Evolutionary conservation across 2,329 filamentous ascomycete species (phyloP).

Genomic region (Raffaelea arxii): DNA sequence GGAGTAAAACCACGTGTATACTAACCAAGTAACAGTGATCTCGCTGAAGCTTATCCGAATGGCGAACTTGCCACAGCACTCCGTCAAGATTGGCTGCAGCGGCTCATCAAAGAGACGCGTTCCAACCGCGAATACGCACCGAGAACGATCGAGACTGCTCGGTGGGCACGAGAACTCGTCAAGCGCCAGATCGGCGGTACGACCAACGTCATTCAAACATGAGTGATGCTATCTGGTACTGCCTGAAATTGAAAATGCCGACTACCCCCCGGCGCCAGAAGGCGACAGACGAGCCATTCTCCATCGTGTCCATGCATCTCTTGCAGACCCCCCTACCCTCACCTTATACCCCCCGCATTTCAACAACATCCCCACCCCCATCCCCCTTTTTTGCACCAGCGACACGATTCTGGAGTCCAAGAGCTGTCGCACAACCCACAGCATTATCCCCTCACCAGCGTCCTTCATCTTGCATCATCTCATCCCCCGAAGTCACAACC

Average conservation of each 20-base stretch:
- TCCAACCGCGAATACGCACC: slow-evolving; percentile 76
- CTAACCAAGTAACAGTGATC: slow-evolving; percentile 50
- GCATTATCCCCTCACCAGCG: neutral
- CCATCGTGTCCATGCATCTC: no score
- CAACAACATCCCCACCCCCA: neutral
- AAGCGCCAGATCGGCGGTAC: slow-evolving; percentile 69
- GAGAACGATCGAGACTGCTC: slow-evolving; percentile 86
- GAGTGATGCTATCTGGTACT: slow-evolving; percentile 17
- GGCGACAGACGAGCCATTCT: slow-evolving; percentile 3
- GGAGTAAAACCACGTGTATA: slow-evolving; percentile 3
- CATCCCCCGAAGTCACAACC: neutral
- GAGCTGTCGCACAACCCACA: neutral
- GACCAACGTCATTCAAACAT: slow-evolving; percentile 40
- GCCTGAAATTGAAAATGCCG: no score
- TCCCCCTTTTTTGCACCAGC: neutral
- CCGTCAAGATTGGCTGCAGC: slow-evolving; percentile 82
- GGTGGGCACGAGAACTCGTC: slow-evolving; percentile 95
- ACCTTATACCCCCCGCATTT: neutral
- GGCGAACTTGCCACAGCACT: slow-evolving; percentile 79
- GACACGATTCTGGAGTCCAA: neutral
- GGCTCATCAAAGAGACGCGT: slow-evolving; percentile 86
- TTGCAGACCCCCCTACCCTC: neutral
- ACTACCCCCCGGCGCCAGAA: no score
- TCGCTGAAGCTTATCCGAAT: slow-evolving; percentile 86
- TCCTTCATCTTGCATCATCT: neutral